Percentiles rank a stretch among this genome's conserved stretches.
Conservation (phyloP, 176 grass and related monocot genomes). For the Bolboschoenus planiculmis region DNA sequence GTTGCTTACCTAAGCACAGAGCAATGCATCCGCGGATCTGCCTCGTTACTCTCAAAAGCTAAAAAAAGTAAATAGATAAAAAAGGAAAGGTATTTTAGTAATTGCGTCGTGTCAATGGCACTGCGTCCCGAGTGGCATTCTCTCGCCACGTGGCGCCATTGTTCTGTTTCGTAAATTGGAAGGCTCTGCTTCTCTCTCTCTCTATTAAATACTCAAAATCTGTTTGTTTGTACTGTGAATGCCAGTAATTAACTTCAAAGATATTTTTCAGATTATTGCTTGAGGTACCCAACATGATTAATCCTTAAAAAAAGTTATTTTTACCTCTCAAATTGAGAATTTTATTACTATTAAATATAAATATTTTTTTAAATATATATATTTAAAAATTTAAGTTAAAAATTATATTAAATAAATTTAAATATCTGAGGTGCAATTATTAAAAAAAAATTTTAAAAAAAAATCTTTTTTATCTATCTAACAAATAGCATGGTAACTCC, state of each 20-base stretch:
- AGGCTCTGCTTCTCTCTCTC: neutral
- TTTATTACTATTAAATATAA: too few species aligned
- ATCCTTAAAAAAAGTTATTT: neutral
- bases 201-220: too few species aligned
- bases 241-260: neutral
- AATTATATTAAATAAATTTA: too few species aligned
- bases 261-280: neutral
- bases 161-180: neutral
- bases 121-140: neutral
- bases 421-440: too few species aligned
- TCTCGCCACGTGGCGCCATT: neutral
- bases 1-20: neutral
- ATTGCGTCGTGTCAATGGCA: conserved; percentile 12
- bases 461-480: neutral
- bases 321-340: too few species aligned
- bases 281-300: neutral
- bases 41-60: neutral
- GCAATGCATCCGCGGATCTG: neutral
- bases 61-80: neutral
- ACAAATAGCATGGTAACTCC: neutral
- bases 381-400: too few species aligned
- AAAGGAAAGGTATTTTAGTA: neutral
- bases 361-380: too few species aligned
- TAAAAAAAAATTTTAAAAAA: too few species aligned
- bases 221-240: too few species aligned